These are phyloP conservation scores for Cordyceps javanica DNA, from an alignment of 2,329 filamentous ascomycete genomes.

Conservation along the genomic window DNA sequence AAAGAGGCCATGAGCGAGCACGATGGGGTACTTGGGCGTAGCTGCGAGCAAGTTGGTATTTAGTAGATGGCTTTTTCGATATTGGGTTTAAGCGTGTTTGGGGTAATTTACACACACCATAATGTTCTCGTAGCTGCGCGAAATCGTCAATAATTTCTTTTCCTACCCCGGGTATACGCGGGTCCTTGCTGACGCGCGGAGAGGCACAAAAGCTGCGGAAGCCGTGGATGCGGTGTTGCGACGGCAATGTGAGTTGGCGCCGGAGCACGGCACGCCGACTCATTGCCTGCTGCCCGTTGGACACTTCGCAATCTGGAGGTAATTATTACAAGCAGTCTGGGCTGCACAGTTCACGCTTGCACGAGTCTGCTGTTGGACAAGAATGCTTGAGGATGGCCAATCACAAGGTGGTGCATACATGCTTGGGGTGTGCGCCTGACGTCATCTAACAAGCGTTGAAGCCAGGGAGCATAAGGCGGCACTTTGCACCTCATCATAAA, in stretches of 20 bases:
- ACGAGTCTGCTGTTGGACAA: not conserved
- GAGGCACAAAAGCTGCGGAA: not conserved
- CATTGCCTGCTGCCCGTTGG: not conserved
- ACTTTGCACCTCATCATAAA: too few species aligned
- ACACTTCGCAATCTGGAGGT: not conserved
- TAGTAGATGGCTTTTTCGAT: too few species aligned
- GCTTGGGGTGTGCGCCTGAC: slow-evolving; percentile 3
- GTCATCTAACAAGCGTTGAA: not conserved
- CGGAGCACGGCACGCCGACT: not conserved
- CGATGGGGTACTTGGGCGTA: slow-evolving; percentile 54
- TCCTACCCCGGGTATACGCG: slow-evolving; percentile 35
- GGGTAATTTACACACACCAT: too few species aligned
- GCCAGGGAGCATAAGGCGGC: not conserved
- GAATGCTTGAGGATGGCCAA: too few species aligned
- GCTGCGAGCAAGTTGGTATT: slow-evolving; percentile 28
- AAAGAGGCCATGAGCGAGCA: slow-evolving; percentile 59
- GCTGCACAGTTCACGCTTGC: not conserved
- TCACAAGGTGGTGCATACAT: too few species aligned
- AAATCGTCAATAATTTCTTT: slow-evolving; percentile 41
- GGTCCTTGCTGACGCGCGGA: slow-evolving; percentile 25
- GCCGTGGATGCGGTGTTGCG: not conserved
- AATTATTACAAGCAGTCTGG: not conserved
- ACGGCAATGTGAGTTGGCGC: not conserved
- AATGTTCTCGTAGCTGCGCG: slow-evolving; percentile 37
- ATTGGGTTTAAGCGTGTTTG: too few species aligned